A percentile compares a stretch with the other conserved stretches of the same genome.
These are phyloP conservation scores for Cyclanthera cordifolia DNA, from an alignment of 306 rosid genomes.

Conservation along the genomic window DNA sequence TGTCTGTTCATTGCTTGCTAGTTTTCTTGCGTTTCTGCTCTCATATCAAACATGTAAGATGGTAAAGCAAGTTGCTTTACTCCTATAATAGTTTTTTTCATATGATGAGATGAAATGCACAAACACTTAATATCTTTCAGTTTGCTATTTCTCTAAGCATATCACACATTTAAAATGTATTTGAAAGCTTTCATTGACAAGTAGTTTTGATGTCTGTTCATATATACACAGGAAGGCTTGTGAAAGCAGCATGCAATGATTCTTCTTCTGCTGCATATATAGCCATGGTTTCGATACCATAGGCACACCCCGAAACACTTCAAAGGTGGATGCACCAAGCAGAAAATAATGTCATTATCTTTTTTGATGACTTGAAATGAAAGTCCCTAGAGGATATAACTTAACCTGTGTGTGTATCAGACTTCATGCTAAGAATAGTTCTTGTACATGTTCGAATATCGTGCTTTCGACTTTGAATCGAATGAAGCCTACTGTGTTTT, in stretches of 20 bases:
- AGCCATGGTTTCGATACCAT: slow-evolving; percentile 14
- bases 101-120: neutral
- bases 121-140: neutral
- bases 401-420: slow-evolving; percentile 1
- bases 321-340: slow-evolving; percentile 19
- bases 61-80: neutral
- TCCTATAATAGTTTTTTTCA: neutral
- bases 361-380: slow-evolving; percentile 5
- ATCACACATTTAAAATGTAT: neutral
- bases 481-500: neutral
- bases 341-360: slow-evolving; percentile 4
- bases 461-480: slow-evolving; percentile 1
- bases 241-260: neutral
- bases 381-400: neutral
- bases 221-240: slow-evolving; percentile 3
- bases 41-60: neutral
- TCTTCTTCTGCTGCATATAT: slow-evolving; percentile 1
- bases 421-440: neutral
- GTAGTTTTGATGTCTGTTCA: neutral
- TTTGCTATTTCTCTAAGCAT: neutral
- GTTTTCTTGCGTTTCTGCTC: neutral
- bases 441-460: slow-evolving; percentile 11
- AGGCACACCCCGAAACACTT: slow-evolving; percentile 14
- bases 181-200: neutral
- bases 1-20: neutral